Conservation (phyloP, 495 filamentous ascomycete species). For the Neurospora cerealis region DNA sequence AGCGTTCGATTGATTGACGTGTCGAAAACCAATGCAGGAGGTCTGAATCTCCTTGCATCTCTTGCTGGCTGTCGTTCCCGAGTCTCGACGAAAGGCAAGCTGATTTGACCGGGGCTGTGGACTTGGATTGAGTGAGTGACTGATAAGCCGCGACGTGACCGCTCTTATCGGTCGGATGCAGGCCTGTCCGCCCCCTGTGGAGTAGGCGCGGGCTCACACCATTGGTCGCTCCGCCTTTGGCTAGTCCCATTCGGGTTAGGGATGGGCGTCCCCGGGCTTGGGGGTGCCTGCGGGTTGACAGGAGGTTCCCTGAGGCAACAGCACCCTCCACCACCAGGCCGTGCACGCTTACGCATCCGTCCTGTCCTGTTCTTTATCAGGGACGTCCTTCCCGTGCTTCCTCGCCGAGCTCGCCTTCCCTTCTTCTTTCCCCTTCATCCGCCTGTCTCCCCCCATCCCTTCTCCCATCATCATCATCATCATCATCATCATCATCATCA, state of each 20-base stretch:
- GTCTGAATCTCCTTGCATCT: not conserved
- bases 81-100: not conserved
- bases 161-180: slow-evolving; percentile 8
- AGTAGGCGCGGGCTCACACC: not conserved
- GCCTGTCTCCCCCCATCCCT: slow-evolving; percentile 9
- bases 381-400: slow-evolving; percentile 24
- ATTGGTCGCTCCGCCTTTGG: slow-evolving; percentile 21
- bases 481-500: slow-evolving; percentile 35
- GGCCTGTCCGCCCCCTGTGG: slow-evolving; percentile 14
- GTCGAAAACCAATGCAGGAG: not conserved
- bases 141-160: not conserved
- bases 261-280: slow-evolving; percentile 10
- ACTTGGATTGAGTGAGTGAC: not conserved
- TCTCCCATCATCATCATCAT: slow-evolving; percentile 36
- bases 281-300: slow-evolving; percentile 5
- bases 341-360: slow-evolving; percentile 16
- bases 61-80: not conserved
- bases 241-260: slow-evolving; percentile 9
- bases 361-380: slow-evolving; percentile 23
- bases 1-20: not conserved
- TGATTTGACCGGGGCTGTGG: not conserved
- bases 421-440: slow-evolving; percentile 21
- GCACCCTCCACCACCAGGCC: slow-evolving; percentile 1
- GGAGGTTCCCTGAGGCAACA: slow-evolving; percentile 17
- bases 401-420: slow-evolving; percentile 15